phyloP scores from a whole-genome alignment of 441 rosid genomes.

The Omphalea diandra region DNA sequence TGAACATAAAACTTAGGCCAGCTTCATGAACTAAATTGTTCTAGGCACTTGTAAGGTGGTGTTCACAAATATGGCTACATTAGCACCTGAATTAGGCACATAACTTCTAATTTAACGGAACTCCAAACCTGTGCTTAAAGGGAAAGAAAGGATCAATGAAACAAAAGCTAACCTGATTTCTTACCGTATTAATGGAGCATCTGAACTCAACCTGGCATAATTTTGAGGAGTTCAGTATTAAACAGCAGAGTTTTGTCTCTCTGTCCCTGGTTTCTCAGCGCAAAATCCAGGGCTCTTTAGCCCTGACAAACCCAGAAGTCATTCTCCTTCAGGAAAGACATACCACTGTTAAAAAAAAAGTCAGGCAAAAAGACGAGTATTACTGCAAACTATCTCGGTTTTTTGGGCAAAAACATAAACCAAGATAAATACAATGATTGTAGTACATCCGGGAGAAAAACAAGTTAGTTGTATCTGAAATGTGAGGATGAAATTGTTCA shows the following conservation, averaged over 20 bases:
- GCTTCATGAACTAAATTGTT: slow-evolving; percentile 15
- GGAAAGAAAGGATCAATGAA: not conserved
- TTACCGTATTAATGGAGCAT: not conserved
- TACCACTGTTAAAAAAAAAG: not conserved
- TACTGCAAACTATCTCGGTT: slow-evolving; percentile 90
- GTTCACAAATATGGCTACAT: not conserved
- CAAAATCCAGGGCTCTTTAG: slow-evolving; percentile 94
- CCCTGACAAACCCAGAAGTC: slow-evolving; percentile 52
- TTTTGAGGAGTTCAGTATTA: slow-evolving; percentile 88
- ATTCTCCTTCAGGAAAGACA: not conserved
- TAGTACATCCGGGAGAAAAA: not conserved
- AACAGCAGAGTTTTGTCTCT: slow-evolving; percentile 93
- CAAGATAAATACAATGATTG: not conserved
- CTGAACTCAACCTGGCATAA: slow-evolving; percentile 40
- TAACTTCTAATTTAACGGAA: not conserved
- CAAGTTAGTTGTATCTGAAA: slow-evolving; percentile 1
- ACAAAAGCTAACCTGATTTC: slow-evolving; percentile 17
- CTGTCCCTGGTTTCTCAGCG: slow-evolving; percentile 87
- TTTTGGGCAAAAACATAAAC: too few species aligned
- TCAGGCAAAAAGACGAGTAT: slow-evolving; percentile 20
- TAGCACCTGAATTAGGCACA: slow-evolving; percentile 13
- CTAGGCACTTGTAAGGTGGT: not conserved
- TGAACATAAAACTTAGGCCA: not conserved
- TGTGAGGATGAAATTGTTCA: not conserved
- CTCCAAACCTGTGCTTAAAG: not conserved